These are phyloP conservation scores for Edaphochlamys debaryana DNA, from an alignment of 139 green algal species.

Conservation along the genomic window DNA sequence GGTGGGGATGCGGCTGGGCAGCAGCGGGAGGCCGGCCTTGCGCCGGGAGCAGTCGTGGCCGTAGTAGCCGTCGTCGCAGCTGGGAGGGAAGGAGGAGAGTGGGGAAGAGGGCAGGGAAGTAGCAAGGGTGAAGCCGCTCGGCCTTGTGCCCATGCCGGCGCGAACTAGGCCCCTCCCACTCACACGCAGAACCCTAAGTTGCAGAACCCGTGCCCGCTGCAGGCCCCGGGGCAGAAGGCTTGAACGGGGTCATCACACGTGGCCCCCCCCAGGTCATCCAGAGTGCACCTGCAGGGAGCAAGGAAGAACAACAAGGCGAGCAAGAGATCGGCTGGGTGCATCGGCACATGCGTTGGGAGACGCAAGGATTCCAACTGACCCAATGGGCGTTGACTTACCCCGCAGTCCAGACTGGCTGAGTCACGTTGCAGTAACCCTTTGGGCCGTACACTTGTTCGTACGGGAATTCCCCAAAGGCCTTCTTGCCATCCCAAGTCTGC, in stretches of 20 bases:
- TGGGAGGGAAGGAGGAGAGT: too few species aligned
- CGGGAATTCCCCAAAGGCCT: neutral
- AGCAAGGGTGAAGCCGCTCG: too few species aligned
- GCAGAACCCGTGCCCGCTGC: slow-evolving; percentile 67
- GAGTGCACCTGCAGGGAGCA: too few species aligned
- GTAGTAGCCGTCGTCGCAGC: slow-evolving; percentile 63
- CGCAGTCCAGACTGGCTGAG: slow-evolving; percentile 1
- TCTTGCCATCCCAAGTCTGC: slow-evolving; percentile 22
- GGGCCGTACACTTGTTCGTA: slow-evolving; percentile 35
- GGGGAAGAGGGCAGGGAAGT: too few species aligned
- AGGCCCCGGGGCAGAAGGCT: slow-evolving; percentile 69
- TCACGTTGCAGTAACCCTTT: slow-evolving; percentile 38
- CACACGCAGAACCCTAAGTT: slow-evolving; percentile 72
- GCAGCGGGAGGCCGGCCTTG: slow-evolving; percentile 23
- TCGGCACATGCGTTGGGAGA: too few species aligned
- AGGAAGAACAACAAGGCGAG: too few species aligned
- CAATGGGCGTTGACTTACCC: too few species aligned
- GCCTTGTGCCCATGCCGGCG: too few species aligned
- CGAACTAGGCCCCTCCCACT: too few species aligned
- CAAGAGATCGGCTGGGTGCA: too few species aligned
- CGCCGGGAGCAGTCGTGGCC: slow-evolving; percentile 63
- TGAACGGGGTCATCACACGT: slow-evolving; percentile 60
- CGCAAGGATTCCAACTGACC: too few species aligned
- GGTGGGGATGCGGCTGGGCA: slow-evolving; percentile 26
- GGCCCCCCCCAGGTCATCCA: slow-evolving; percentile 53